phyloP scores from a whole-genome alignment of 2,329 filamentous ascomycete genomes.

The Basipetospora sp. region DNA sequence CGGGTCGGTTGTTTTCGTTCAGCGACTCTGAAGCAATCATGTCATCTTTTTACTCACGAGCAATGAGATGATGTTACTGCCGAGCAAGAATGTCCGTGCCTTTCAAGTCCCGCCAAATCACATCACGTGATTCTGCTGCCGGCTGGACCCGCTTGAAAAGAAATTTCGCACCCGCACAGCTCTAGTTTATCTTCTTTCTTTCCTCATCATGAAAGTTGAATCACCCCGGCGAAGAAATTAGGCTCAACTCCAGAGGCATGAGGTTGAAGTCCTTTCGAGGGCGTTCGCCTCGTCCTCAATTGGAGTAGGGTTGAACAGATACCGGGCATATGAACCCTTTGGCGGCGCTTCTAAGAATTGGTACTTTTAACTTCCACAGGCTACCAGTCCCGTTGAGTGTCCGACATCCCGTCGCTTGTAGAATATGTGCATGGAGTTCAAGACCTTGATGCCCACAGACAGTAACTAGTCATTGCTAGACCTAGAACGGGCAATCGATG shows the following conservation, averaged over 20 bases:
- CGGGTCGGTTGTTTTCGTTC: constrained; percentile 1
- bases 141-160: too few relatives aligned
- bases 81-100: too few relatives aligned
- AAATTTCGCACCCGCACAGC: neutral
- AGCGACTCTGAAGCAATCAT: too few relatives aligned
- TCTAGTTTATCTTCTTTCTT: constrained; percentile 19
- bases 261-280: neutral
- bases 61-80: too few relatives aligned
- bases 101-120: too few relatives aligned
- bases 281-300: constrained; percentile 14
- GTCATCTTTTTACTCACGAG: neutral
- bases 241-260: constrained; percentile 26
- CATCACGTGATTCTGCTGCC: too few relatives aligned
- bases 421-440: too few relatives aligned
- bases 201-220: constrained; percentile 37
- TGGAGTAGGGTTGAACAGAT: constrained; percentile 41
- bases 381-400: constrained; percentile 50
- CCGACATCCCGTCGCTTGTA: constrained; percentile 35
- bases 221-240: constrained; percentile 39
- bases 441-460: too few relatives aligned
- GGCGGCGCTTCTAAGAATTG: constrained; percentile 51
- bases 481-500: too few relatives aligned
- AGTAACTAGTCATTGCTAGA: too few relatives aligned
- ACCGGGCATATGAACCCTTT: constrained; percentile 38
- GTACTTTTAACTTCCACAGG: constrained; percentile 24